These are phyloP conservation scores for Warburgia ugandensis DNA, from an alignment of 164 flowering plant species.

Conservation along the genomic window DNA sequence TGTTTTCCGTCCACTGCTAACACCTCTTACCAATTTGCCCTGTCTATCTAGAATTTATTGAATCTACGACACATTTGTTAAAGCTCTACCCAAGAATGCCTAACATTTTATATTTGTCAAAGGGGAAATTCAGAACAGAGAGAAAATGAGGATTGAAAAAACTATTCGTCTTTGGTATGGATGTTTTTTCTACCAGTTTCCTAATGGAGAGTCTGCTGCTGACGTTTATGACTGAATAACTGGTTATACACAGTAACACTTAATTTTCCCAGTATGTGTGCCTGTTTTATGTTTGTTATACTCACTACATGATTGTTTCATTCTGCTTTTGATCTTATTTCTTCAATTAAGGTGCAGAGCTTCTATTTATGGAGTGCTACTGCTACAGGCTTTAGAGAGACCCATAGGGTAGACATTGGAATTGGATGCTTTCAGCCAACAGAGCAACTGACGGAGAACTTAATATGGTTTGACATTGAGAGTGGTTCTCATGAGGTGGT, in stretches of 20 bases:
- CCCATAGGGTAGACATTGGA: conserved; percentile 61
- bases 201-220: conserved; percentile 80
- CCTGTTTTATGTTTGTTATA: no score
- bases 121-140: conserved; percentile 77
- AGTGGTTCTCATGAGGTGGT: conserved; percentile 87
- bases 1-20: no score
- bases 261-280: background rate
- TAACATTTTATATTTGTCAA: no score
- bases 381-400: conserved; percentile 61
- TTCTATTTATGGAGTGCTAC: background rate
- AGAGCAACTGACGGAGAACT: conserved; percentile 37
- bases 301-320: no score
- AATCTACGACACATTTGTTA: no score
- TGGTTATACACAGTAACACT: conserved; percentile 28
- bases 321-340: no score
- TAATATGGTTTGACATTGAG: conserved; percentile 70
- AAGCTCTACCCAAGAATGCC: no score
- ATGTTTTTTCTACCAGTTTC: conserved; percentile 73
- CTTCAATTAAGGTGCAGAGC: no score
- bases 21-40: no score
- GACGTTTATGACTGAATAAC: conserved; percentile 83
- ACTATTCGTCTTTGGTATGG: conserved; percentile 44
- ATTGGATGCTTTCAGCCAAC: conserved; percentile 72
- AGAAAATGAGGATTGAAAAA: conserved; percentile 57
- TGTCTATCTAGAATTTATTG: no score